Conservation (phyloP, 345 rosid species). For the Aquilaria yunnanensis region DNA sequence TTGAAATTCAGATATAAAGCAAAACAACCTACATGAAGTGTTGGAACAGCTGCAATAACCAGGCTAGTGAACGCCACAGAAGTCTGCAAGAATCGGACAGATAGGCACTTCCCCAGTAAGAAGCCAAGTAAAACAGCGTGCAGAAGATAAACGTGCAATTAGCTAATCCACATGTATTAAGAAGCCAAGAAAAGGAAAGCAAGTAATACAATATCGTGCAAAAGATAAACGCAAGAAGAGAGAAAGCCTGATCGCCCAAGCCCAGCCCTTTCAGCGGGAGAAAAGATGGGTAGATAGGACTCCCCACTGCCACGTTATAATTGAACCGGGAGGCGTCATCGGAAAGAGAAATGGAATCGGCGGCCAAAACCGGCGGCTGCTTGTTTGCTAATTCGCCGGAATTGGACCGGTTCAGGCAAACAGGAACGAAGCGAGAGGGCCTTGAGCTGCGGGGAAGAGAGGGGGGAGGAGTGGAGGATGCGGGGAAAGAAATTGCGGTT, state of each 20-base stretch:
- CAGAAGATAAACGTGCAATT: not conserved
- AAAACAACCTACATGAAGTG: slow-evolving; percentile 66
- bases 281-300: slow-evolving; percentile 38
- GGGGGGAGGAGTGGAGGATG: slow-evolving; percentile 12
- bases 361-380: slow-evolving; percentile 4
- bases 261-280: slow-evolving; percentile 39
- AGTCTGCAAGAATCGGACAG: slow-evolving; percentile 46
- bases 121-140: not conserved
- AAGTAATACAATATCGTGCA: slow-evolving; percentile 53
- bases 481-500: slow-evolving; percentile 17
- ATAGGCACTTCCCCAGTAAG: slow-evolving; percentile 12
- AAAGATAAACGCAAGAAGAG: slow-evolving; percentile 68
- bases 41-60: slow-evolving; percentile 71
- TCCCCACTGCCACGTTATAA: slow-evolving; percentile 45
- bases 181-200: not conserved
- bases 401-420: slow-evolving; percentile 21
- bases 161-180: not conserved
- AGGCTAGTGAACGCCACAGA: slow-evolving; percentile 75
- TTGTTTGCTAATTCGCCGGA: not conserved
- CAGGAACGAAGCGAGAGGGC: slow-evolving; percentile 23
- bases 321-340: slow-evolving; percentile 23
- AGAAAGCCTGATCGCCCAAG: slow-evolving; percentile 65
- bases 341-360: not conserved
- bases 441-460: slow-evolving; percentile 15
- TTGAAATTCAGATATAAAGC: not conserved